phyloP scores from a whole-genome alignment of 2,329 filamentous ascomycete species.

The Fusarium miscanthi region DNA sequence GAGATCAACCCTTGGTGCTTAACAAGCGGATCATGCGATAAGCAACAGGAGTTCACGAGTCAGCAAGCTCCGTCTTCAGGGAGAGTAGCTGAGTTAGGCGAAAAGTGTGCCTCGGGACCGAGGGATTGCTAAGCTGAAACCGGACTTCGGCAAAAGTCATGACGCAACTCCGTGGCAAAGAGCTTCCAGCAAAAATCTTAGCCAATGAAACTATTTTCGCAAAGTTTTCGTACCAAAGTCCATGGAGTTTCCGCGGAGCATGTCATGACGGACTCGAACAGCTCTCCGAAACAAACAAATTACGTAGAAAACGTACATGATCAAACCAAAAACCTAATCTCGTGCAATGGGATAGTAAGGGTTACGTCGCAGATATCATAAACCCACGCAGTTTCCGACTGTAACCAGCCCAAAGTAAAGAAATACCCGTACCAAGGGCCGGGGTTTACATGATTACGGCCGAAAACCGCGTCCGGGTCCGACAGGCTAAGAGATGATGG shows the following conservation, averaged over 20 bases:
- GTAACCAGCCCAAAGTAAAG: background rate
- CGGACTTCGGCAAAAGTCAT: constrained; percentile 19
- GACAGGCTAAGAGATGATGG: background rate
- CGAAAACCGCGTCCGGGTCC: constrained; percentile 35
- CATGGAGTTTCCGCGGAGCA: constrained; percentile 15
- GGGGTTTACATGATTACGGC: constrained; percentile 27
- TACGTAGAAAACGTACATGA: background rate
- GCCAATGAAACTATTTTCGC: constrained; percentile 6
- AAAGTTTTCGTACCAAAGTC: background rate
- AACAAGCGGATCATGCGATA: constrained; percentile 22
- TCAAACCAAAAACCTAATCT: background rate
- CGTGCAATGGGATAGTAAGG: background rate
- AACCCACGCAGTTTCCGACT: background rate
- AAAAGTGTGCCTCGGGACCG: background rate
- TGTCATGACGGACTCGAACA: background rate
- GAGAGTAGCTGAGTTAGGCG: background rate
- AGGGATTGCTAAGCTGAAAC: constrained; percentile 4
- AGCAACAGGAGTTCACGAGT: constrained; percentile 8
- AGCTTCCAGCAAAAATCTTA: rapidly evolving
- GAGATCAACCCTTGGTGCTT: constrained; percentile 22
- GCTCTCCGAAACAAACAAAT: background rate
- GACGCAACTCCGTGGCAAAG: constrained; percentile 20
- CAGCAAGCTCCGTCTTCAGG: constrained; percentile 9
- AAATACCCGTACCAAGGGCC: background rate
- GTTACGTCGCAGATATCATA: background rate